These are phyloP conservation scores for Suillus discolor DNA, from an alignment of 768 basidiomycete species.

Conservation along the genomic window DNA sequence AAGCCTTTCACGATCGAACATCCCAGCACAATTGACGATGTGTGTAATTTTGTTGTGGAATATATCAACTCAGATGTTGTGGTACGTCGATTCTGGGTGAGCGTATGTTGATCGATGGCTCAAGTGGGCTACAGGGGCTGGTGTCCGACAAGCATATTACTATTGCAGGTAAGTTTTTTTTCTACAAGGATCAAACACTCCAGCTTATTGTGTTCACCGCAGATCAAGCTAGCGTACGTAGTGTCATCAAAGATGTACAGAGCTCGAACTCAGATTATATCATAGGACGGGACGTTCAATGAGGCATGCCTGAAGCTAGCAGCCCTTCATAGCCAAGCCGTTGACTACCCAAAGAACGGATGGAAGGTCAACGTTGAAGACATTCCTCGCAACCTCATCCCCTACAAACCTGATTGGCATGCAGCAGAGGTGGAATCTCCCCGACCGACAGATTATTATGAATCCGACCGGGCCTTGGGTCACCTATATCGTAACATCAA, in stretches of 20 bases:
- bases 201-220: slow-evolving; percentile 2
- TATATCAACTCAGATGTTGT: slow-evolving; percentile 84
- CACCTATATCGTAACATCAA: slow-evolving; percentile 65
- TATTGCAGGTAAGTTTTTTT: slow-evolving; percentile 58
- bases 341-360: slow-evolving; percentile 83
- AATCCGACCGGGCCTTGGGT: slow-evolving; percentile 71
- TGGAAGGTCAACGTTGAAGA: slow-evolving; percentile 57
- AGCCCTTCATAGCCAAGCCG: slow-evolving; percentile 59
- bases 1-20: slow-evolving; percentile 40
- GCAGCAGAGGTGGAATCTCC: slow-evolving; percentile 56
- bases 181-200: neutral
- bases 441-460: slow-evolving; percentile 67
- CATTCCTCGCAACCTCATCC: slow-evolving; percentile 59
- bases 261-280: neutral
- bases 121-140: slow-evolving; percentile 52
- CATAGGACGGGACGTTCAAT: slow-evolving; percentile 65
- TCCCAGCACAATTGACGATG: slow-evolving; percentile 63
- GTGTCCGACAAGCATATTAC: slow-evolving; percentile 67
- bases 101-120: neutral
- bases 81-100: slow-evolving; percentile 40
- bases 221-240: slow-evolving; percentile 72
- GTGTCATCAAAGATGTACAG: neutral
- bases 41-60: slow-evolving; percentile 80
- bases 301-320: slow-evolving; percentile 59
- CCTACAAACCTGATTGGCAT: slow-evolving; percentile 81